Conservation (phyloP, 2,329 filamentous ascomycete genomes). For the Aspergillus latus region DNA sequence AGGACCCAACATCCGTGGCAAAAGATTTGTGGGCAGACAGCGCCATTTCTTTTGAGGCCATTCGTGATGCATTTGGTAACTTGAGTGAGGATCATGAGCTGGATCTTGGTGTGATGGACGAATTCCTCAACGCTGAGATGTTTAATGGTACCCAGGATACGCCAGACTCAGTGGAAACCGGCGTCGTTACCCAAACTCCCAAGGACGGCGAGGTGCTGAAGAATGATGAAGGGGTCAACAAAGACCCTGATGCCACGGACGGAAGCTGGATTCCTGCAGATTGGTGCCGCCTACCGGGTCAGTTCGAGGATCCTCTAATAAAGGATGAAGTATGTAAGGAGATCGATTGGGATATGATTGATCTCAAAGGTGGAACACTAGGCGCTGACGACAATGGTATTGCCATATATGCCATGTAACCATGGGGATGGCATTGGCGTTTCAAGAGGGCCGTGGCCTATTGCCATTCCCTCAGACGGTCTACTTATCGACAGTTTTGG, state of each 20-base stretch:
- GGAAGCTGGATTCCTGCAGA: slow-evolving; percentile 34
- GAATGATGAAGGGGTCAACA: slow-evolving; percentile 32
- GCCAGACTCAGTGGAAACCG: slow-evolving; percentile 39
- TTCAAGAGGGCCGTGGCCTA: slow-evolving; percentile 10
- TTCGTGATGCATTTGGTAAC: slow-evolving; percentile 40
- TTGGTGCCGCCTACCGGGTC: slow-evolving; percentile 34
- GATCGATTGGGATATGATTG: slow-evolving; percentile 43
- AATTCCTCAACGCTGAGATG: slow-evolving; percentile 39
- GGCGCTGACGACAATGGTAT: slow-evolving; percentile 28
- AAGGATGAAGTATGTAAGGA: slow-evolving; percentile 32
- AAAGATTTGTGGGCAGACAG: slow-evolving; percentile 42
- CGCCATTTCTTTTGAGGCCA: slow-evolving; percentile 37
- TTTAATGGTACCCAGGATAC: slow-evolving; percentile 37
- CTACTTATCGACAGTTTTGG: slow-evolving; percentile 11
- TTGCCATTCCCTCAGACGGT: background rate
- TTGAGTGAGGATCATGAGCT: slow-evolving; percentile 32
- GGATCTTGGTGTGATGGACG: slow-evolving; percentile 38
- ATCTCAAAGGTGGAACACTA: slow-evolving; percentile 30
- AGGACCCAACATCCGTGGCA: slow-evolving; percentile 5
- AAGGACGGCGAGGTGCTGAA: slow-evolving; percentile 37
- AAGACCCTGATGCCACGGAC: slow-evolving; percentile 26
- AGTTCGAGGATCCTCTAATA: slow-evolving; percentile 25
- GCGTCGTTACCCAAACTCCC: slow-evolving; percentile 38
- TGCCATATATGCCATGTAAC: slow-evolving; percentile 30
- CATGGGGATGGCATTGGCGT: slow-evolving; percentile 8